phyloP scores from a whole-genome alignment of 352 stramenopile species.

The Blastocystis sp. region DNA sequence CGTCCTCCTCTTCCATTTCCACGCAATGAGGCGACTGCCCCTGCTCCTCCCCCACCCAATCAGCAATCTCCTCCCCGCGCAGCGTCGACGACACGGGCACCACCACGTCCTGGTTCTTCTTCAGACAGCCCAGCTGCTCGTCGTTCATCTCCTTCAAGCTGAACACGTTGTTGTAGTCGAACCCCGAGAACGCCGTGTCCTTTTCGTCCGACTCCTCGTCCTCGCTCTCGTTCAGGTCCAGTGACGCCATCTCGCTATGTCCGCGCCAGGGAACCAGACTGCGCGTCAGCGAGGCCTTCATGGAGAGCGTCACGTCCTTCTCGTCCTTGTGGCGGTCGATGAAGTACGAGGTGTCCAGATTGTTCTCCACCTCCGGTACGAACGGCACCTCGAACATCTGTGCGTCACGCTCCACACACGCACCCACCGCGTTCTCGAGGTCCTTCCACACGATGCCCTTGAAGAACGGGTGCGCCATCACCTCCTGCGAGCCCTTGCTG shows the following conservation, averaged over 20 bases:
- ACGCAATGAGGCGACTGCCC: neutral
- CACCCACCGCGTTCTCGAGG: constrained; percentile 80
- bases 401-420: neutral
- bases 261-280: neutral
- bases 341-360: constrained; percentile 87
- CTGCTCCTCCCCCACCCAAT: neutral
- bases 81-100: neutral
- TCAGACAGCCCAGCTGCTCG: neutral
- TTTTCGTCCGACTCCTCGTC: neutral
- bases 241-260: neutral
- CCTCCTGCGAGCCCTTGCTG: constrained; percentile 80
- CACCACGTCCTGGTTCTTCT: too few species aligned
- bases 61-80: neutral
- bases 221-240: neutral
- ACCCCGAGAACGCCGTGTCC: neutral
- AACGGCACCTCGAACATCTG: constrained; percentile 79
- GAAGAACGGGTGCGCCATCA: constrained; percentile 82
- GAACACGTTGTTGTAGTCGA: constrained; percentile 55
- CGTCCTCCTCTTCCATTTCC: neutral
- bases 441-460: constrained; percentile 83
- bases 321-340: constrained; percentile 81
- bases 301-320: neutral
- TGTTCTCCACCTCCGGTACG: constrained; percentile 84
- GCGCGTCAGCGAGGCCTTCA: neutral
- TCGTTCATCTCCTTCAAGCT: constrained; percentile 51